phyloP scores from a whole-genome alignment of 768 basidiomycete genomes.

The Polyporus arcularius region DNA sequence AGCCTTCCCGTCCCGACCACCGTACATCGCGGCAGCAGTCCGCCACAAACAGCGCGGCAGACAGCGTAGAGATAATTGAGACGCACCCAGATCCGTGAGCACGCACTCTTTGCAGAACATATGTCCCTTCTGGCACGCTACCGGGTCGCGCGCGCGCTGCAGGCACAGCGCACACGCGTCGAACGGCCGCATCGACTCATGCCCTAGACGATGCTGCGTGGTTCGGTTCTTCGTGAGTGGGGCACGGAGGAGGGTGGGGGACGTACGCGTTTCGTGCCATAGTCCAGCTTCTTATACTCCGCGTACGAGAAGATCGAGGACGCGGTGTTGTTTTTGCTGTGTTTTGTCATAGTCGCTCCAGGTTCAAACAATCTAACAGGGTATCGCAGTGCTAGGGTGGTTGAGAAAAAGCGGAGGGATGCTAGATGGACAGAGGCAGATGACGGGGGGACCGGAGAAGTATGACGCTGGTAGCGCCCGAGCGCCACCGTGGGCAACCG shows the following conservation, averaged over 20 bases:
- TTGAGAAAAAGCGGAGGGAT: too few species aligned
- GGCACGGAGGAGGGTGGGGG: not conserved
- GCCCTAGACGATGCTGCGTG: slow-evolving; percentile 75
- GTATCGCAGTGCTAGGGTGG: not conserved
- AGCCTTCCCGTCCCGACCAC: not conserved
- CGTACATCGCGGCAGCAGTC: not conserved
- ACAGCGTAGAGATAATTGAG: not conserved
- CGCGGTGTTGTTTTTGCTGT: slow-evolving; percentile 89
- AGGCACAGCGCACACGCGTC: slow-evolving; percentile 91
- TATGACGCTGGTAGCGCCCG: too few species aligned
- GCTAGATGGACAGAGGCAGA: not conserved
- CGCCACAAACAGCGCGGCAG: too few species aligned
- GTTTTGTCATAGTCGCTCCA: slow-evolving; percentile 61
- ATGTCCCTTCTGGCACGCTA: slow-evolving; percentile 85
- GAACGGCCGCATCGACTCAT: slow-evolving; percentile 91
- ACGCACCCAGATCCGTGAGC: slow-evolving; percentile 78
- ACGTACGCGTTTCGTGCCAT: slow-evolving; percentile 77
- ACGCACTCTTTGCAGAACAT: slow-evolving; percentile 96
- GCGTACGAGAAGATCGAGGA: slow-evolving; percentile 90
- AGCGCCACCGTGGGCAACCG: too few species aligned
- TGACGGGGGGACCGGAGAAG: not conserved
- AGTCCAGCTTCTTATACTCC: slow-evolving; percentile 82
- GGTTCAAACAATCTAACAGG: not conserved
- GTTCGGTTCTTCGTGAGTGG: slow-evolving; percentile 1
- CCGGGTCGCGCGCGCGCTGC: slow-evolving; percentile 78